Evolutionary conservation across 2,329 filamentous ascomycete genomes (phyloP).

Genomic region (Cladosporium sphaerospermum): DNA sequence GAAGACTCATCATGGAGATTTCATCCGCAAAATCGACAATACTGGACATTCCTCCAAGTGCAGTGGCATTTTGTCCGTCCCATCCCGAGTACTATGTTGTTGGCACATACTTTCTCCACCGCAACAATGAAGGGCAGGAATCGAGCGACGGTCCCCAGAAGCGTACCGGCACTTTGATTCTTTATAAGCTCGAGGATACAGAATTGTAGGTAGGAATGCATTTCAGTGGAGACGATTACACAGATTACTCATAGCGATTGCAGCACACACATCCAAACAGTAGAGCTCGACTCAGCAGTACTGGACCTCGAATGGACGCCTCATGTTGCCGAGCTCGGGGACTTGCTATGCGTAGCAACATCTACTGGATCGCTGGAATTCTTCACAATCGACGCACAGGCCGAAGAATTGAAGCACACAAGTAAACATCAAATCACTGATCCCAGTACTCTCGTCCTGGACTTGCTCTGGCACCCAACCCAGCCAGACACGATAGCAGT

Average conservation of each 20-base stretch:
- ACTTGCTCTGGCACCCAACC: conserved; percentile 65
- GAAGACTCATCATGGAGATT: conserved; percentile 12
- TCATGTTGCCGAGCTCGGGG: conserved; percentile 26
- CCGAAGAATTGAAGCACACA: conserved; percentile 31
- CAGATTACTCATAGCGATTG: not conserved
- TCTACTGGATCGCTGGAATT: conserved; percentile 67
- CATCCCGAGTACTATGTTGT: conserved; percentile 64
- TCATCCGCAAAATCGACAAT: conserved; percentile 39
- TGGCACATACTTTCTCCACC: conserved; percentile 76
- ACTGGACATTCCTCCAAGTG: conserved; percentile 67
- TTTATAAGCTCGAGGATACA: conserved; percentile 53
- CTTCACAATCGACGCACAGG: conserved; percentile 36
- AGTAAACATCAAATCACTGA: conserved; percentile 46
- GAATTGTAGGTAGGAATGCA: conserved; percentile 48
- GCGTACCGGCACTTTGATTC: conserved; percentile 66
- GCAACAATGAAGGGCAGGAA: conserved; percentile 15
- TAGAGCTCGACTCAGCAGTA: conserved; percentile 64
- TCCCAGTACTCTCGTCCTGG: conserved; percentile 60
- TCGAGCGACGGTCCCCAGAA: conserved; percentile 16
- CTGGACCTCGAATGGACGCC: conserved; percentile 80
- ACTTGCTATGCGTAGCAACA: conserved; percentile 65
- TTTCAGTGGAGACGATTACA: not conserved
- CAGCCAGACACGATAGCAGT: conserved; percentile 54
- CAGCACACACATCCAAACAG: conserved; percentile 33
- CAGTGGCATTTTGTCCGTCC: conserved; percentile 65